Conservation (phyloP, 495 filamentous ascomycete genomes). For the Pseudotulostoma volvatum region DNA sequence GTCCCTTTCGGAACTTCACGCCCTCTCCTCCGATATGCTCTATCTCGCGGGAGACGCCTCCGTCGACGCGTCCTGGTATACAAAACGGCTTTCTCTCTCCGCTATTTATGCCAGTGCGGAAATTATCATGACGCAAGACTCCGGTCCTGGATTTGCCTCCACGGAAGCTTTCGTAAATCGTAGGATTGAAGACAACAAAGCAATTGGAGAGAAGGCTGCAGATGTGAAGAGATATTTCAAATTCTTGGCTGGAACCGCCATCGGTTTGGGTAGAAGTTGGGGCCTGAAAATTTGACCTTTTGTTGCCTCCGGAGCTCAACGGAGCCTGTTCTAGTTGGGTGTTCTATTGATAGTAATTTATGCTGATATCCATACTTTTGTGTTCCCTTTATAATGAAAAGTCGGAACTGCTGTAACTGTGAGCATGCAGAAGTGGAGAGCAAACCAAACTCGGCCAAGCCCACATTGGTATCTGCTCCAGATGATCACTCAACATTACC, state of each 20-base stretch:
- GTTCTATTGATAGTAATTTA: too few relatives aligned
- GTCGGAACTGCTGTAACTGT: too few relatives aligned
- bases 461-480: too few relatives aligned
- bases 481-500: too few relatives aligned
- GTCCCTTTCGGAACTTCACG: constrained; percentile 63
- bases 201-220: constrained; percentile 39
- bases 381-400: too few relatives aligned
- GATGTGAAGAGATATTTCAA: constrained; percentile 56
- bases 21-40: constrained; percentile 75
- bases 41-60: constrained; percentile 65
- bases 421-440: too few relatives aligned
- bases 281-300: constrained; percentile 28
- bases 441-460: too few relatives aligned
- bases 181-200: constrained; percentile 51
- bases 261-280: constrained; percentile 30
- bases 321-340: not conserved
- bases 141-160: constrained; percentile 43
- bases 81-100: constrained; percentile 62
- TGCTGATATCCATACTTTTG: too few relatives aligned
- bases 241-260: constrained; percentile 46
- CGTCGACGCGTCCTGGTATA: constrained; percentile 82
- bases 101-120: constrained; percentile 75
- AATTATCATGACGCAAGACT: constrained; percentile 84
- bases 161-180: constrained; percentile 68
- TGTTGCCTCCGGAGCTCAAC: not conserved